Evolutionary conservation across 768 basidiomycete genomes (phyloP).

Genomic region (Saitozyma sp.): DNA sequence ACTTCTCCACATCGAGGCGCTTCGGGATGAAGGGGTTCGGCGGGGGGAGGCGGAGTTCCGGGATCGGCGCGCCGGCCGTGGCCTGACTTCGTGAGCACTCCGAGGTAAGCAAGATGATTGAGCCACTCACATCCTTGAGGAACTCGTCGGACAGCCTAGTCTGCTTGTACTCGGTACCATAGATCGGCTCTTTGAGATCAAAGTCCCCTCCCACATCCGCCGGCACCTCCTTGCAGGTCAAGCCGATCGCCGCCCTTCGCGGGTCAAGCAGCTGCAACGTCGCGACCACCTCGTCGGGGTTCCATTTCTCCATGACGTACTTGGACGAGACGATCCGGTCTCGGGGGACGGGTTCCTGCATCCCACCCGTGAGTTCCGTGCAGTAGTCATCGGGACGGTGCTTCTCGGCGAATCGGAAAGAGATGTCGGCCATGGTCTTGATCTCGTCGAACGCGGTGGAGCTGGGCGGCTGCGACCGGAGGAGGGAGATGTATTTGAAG

Average conservation of each 20-base stretch:
- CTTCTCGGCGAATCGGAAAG: slow-evolving; percentile 87
- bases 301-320: slow-evolving; percentile 72
- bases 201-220: slow-evolving; percentile 59
- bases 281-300: slow-evolving; percentile 57
- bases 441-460: slow-evolving; percentile 75
- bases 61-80: slow-evolving; percentile 57
- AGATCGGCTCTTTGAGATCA: slow-evolving; percentile 74
- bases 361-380: slow-evolving; percentile 68
- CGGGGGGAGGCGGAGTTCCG: slow-evolving; percentile 72
- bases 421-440: slow-evolving; percentile 66
- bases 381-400: slow-evolving; percentile 76
- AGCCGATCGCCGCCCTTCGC: slow-evolving; percentile 66
- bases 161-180: slow-evolving; percentile 84
- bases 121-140: slow-evolving; percentile 54
- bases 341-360: slow-evolving; percentile 78
- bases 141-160: slow-evolving; percentile 60
- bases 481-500: slow-evolving; percentile 68
- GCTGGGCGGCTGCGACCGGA: slow-evolving; percentile 51
- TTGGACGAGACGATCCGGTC: slow-evolving; percentile 73
- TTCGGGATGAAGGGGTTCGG: slow-evolving; percentile 90
- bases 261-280: slow-evolving; percentile 67
- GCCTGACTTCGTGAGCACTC: slow-evolving; percentile 57
- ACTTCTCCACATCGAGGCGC: slow-evolving; percentile 78
- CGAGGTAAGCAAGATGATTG: not conserved
- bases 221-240: slow-evolving; percentile 76